Percentiles rank a stretch among this genome's conserved stretches.
Conservation (phyloP, 1,139 yeast species). For the Petasospora rhodanensis region DNA sequence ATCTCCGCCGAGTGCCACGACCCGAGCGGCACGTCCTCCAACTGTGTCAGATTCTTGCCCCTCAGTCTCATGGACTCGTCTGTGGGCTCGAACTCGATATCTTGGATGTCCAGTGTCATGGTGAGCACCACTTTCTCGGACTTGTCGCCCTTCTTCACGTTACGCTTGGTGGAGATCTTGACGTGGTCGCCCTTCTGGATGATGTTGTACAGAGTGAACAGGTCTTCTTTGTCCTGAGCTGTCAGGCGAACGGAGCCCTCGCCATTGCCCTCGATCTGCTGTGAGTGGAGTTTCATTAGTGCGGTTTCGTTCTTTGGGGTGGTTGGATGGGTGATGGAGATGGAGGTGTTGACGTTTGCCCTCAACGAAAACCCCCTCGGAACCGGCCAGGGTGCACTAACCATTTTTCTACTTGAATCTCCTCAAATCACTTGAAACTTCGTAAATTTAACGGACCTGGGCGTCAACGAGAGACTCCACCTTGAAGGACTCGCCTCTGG, state of each 20-base stretch:
- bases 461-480: constrained; percentile 66
- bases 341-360: too few relatives aligned
- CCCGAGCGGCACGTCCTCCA: constrained; percentile 77
- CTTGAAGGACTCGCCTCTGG: constrained; percentile 68
- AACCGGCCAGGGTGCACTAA: too few relatives aligned
- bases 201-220: constrained; percentile 84
- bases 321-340: too few relatives aligned
- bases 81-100: constrained; percentile 72
- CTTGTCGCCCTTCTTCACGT: constrained; percentile 46
- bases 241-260: constrained; percentile 43
- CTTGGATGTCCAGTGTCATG: constrained; percentile 57
- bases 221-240: constrained; percentile 82
- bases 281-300: constrained; percentile 4
- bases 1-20: constrained; percentile 87
- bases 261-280: constrained; percentile 3
- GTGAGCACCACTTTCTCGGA: constrained; percentile 49
- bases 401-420: too few relatives aligned
- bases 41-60: constrained; percentile 72
- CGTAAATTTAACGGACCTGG: constrained; percentile 55
- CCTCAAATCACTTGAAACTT: too few relatives aligned
- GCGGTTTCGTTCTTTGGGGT: too few relatives aligned
- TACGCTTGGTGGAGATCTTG: constrained; percentile 62
- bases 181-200: constrained; percentile 73
- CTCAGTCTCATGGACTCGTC: constrained; percentile 74
- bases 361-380: too few relatives aligned